These are phyloP conservation scores for Heterotrichella gracilis DNA, from an alignment of 352 stramenopile genomes.

Conservation along the genomic window DNA sequence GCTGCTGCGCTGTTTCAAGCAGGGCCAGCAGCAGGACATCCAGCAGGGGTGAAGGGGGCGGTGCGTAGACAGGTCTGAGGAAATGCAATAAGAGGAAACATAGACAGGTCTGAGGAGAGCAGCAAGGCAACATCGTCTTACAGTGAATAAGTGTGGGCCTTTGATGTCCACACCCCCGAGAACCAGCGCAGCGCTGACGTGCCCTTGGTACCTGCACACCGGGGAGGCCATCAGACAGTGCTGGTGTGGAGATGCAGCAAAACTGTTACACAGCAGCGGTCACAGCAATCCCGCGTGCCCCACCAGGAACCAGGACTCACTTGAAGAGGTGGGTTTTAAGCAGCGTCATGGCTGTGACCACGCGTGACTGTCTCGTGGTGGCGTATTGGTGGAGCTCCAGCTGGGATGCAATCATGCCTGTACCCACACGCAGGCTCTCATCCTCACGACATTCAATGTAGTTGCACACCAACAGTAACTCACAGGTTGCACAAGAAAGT, in stretches of 20 bases:
- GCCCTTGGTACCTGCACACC: constrained; percentile 67
- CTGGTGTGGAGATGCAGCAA: too few relatives aligned
- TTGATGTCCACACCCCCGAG: constrained; percentile 78
- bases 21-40: too few relatives aligned
- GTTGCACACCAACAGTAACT: background rate
- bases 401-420: constrained; percentile 40
- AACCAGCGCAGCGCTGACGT: constrained; percentile 69
- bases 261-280: too few relatives aligned
- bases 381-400: constrained; percentile 70
- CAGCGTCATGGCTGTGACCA: constrained; percentile 77
- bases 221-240: too few relatives aligned
- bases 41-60: too few relatives aligned
- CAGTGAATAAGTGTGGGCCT: constrained; percentile 73
- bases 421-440: too few relatives aligned
- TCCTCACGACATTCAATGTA: background rate
- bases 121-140: too few relatives aligned
- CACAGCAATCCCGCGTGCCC: background rate
- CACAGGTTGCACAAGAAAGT: background rate
- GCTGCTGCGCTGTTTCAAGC: too few relatives aligned
- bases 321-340: constrained; percentile 82
- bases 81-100: too few relatives aligned
- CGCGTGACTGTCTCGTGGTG: constrained; percentile 34
- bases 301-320: constrained; percentile 24
- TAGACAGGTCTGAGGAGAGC: too few relatives aligned
- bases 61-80: too few relatives aligned